phyloP scores from a whole-genome alignment of 768 basidiomycete species.

The Candolleomyces eurysporus region DNA sequence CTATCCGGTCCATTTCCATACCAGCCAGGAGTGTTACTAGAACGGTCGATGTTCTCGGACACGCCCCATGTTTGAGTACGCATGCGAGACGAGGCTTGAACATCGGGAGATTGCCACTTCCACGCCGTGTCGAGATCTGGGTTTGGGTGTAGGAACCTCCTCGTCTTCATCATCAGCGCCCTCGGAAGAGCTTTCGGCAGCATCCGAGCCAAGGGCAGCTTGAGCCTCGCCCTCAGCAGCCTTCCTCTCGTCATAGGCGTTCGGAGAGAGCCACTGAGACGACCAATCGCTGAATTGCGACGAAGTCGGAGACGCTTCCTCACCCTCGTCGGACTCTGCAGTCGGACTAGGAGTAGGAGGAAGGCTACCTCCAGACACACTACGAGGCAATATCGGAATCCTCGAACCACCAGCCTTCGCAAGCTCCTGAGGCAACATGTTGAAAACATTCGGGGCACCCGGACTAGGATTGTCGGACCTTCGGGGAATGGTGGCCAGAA shows the following conservation, averaged over 20 bases:
- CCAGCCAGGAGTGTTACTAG: background rate
- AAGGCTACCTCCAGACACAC: background rate
- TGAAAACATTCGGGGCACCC: background rate
- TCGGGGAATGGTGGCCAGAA: background rate
- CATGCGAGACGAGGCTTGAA: background rate
- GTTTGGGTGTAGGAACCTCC: no score
- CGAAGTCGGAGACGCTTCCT: background rate
- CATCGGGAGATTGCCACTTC: background rate
- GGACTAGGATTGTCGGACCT: background rate
- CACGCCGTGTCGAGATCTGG: no score
- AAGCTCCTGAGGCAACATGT: background rate
- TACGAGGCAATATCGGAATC: no score
- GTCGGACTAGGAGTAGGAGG: background rate
- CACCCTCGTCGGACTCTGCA: background rate
- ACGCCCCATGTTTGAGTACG: background rate
- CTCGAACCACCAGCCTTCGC: background rate
- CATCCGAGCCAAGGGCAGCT: background rate
- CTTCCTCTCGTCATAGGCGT: background rate
- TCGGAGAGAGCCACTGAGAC: background rate
- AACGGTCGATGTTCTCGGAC: background rate
- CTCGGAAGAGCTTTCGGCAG: background rate
- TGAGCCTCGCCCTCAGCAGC: background rate
- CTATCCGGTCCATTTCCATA: background rate
- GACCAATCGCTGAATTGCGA: background rate
- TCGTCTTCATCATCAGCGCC: background rate